phyloP scores from a whole-genome alignment of 148 eudicot genomes.

The Polygonum aviculare region DNA sequence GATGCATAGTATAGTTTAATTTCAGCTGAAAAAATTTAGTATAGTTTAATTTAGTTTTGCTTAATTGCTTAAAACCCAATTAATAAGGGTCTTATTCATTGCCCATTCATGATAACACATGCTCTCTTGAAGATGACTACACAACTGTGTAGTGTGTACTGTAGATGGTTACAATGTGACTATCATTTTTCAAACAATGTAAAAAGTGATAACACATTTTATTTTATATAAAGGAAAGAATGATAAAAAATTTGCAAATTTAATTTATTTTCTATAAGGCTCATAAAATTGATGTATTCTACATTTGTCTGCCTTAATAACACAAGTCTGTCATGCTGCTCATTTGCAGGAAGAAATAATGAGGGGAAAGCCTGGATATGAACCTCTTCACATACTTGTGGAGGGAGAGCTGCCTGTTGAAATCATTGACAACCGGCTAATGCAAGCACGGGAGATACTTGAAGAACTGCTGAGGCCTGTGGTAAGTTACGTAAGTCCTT shows the following conservation, averaged over 20 bases:
- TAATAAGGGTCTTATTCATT: background rate
- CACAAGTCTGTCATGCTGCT: background rate
- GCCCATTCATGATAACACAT: background rate
- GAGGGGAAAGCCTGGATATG: conserved; percentile 98
- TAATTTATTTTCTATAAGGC: background rate
- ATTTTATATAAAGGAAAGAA: too few species aligned
- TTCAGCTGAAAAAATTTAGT: too few species aligned
- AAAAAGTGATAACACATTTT: background rate
- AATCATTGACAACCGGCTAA: conserved; percentile 71
- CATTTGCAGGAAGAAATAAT: conserved; percentile 82
- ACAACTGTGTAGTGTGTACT: background rate
- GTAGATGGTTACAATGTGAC: background rate
- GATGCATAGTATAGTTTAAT: too few species aligned
- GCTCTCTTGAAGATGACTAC: background rate
- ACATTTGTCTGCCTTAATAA: background rate
- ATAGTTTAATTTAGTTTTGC: too few species aligned
- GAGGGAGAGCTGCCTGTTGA: conserved; percentile 95
- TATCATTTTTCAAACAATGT: background rate
- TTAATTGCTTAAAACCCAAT: background rate
- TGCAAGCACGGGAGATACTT: conserved; percentile 97
- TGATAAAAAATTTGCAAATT: background rate
- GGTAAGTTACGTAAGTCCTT: conserved; percentile 32
- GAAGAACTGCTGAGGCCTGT: conserved; percentile 91
- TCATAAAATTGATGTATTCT: background rate
- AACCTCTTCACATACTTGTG: conserved; percentile 91